Percentiles rank a stretch among this genome's conserved stretches.
Conservation (phyloP, 805 yeast species). For the Candida germanica region DNA sequence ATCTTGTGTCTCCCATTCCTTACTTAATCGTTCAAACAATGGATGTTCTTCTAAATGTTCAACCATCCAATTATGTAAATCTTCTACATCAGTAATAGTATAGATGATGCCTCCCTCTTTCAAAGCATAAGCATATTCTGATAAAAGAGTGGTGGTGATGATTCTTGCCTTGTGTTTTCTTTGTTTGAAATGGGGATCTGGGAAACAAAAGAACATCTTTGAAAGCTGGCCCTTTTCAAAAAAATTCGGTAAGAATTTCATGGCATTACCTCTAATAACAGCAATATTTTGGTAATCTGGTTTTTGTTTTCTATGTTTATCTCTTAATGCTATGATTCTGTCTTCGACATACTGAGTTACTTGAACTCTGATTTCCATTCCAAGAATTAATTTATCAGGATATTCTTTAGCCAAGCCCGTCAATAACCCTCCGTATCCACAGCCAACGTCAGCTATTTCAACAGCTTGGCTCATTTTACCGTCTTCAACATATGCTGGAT, state of each 20-base stretch:
- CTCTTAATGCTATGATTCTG: conserved; percentile 84
- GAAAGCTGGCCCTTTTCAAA: conserved; percentile 77
- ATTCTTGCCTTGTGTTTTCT: conserved; percentile 97
- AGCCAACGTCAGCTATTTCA: conserved; percentile 93
- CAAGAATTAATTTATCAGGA: conserved; percentile 73
- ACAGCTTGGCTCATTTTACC: conserved; percentile 51
- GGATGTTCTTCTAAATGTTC: conserved; percentile 89
- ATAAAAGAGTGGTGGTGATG: conserved; percentile 79
- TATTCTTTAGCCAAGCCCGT: conserved; percentile 75
- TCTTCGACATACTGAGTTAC: conserved; percentile 97
- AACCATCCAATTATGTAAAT: conserved; percentile 95
- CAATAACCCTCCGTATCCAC: conserved; percentile 94
- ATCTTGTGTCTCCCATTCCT: conserved; percentile 79
- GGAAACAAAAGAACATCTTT: conserved; percentile 97
- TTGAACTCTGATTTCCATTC: conserved; percentile 97
- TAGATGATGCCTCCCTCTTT: conserved; percentile 85
- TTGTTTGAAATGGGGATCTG: conserved; percentile 99
- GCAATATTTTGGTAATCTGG: conserved; percentile 73
- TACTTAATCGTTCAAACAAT: conserved; percentile 72
- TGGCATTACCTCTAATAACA: conserved; percentile 91
- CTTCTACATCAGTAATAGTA: conserved; percentile 94
- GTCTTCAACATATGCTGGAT: conserved; percentile 56
- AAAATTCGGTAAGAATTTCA: conserved; percentile 96
- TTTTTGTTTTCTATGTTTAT: conserved; percentile 37
- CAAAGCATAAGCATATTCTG: conserved; percentile 90